phyloP scores from a whole-genome alignment of 2,329 filamentous ascomycete genomes.

The Elsinoe batatas region DNA sequence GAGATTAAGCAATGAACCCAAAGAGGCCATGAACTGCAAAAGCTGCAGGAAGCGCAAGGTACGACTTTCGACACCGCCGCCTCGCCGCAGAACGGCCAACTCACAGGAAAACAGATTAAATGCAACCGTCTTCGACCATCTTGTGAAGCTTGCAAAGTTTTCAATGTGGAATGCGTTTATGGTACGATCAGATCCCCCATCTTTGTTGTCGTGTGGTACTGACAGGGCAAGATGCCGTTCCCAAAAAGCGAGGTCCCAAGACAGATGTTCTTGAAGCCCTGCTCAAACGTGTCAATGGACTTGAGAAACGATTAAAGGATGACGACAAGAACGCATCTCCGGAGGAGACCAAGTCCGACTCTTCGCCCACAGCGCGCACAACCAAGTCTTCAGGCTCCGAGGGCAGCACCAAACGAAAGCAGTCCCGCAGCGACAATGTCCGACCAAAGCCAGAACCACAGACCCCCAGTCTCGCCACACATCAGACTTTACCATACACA shows the following conservation, averaged over 20 bases:
- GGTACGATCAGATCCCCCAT: constrained; percentile 44
- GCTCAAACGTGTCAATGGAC: constrained; percentile 72
- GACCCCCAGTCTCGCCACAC: constrained; percentile 6
- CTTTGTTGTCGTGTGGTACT: not conserved
- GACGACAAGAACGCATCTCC: constrained; percentile 37
- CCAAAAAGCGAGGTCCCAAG: constrained; percentile 83
- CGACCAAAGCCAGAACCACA: constrained; percentile 11
- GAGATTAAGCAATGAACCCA: constrained; percentile 62
- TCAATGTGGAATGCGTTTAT: constrained; percentile 80
- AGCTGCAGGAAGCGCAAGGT: constrained; percentile 90
- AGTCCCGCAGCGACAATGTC: constrained; percentile 7
- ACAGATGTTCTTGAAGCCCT: constrained; percentile 80
- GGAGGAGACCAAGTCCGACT: constrained; percentile 4
- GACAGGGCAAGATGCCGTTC: constrained; percentile 59
- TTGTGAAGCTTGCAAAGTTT: constrained; percentile 82
- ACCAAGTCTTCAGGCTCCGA: constrained; percentile 6
- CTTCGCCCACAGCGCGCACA: constrained; percentile 11
- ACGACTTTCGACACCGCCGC: constrained; percentile 20
- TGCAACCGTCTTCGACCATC: constrained; percentile 77
- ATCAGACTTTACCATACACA: not conserved
- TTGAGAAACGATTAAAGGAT: constrained; percentile 66
- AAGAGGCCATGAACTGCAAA: constrained; percentile 93
- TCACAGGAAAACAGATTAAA: constrained; percentile 58
- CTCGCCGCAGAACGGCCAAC: constrained; percentile 12
- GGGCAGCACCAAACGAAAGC: constrained; percentile 7